These are phyloP conservation scores for Leccinum pseudoinsigne DNA, from an alignment of 1,284 basidiomycete species.

Conservation along the genomic window DNA sequence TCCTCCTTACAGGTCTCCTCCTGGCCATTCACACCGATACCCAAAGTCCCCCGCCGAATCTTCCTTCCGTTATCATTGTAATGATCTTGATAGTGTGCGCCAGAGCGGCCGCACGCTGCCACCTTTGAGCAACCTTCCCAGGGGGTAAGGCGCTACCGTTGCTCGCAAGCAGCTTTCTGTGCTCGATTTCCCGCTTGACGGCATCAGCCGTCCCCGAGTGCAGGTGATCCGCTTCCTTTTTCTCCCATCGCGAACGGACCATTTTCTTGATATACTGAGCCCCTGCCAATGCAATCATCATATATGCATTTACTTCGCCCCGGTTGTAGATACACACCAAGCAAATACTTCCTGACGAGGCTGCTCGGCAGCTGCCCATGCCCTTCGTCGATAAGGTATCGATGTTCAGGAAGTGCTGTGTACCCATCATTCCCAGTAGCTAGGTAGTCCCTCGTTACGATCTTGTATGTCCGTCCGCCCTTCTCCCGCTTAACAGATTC, in stretches of 20 bases:
- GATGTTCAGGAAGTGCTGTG: conserved; percentile 61
- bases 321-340: conserved; percentile 53
- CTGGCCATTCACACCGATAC: too few species aligned
- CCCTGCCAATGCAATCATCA: conserved; percentile 39
- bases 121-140: conserved; percentile 23
- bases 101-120: conserved; percentile 40
- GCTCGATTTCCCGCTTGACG: conserved; percentile 44
- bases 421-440: conserved; percentile 84
- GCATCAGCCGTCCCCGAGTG: conserved; percentile 42
- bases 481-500: conserved; percentile 56
- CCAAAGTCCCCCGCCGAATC: conserved; percentile 29
- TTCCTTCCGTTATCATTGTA: conserved; percentile 61
- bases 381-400: conserved; percentile 83
- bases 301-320: neutral
- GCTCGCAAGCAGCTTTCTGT: conserved; percentile 15
- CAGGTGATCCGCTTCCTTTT: conserved; percentile 32
- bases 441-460: conserved; percentile 80
- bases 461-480: conserved; percentile 64
- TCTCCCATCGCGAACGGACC: conserved; percentile 36
- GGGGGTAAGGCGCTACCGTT: conserved; percentile 9
- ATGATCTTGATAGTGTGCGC: conserved; percentile 57
- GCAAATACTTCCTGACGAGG: conserved; percentile 82
- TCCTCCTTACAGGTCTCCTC: conserved; percentile 41
- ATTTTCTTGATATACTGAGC: conserved; percentile 68
- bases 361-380: conserved; percentile 79